These are phyloP conservation scores for Boletus reticuloceps DNA, from an alignment of 768 basidiomycete species.

Conservation along the genomic window DNA sequence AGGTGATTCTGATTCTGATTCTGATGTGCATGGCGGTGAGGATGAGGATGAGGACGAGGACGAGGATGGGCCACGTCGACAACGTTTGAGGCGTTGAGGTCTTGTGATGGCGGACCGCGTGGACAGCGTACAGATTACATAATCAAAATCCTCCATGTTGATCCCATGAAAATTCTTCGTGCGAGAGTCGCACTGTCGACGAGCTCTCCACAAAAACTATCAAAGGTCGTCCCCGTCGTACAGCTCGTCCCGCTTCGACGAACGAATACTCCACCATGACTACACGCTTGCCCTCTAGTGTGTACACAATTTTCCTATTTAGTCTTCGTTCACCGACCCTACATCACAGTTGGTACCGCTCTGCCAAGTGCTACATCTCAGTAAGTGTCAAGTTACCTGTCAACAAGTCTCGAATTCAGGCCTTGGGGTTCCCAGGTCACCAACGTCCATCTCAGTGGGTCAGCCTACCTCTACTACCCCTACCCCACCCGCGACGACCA, in stretches of 20 bases:
- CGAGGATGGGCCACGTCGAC: conserved; percentile 15
- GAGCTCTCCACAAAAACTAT: neutral
- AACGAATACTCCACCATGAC: too few relatives aligned
- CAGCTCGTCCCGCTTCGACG: neutral
- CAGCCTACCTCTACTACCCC: neutral
- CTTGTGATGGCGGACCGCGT: neutral
- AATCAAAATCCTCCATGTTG: conserved; percentile 11
- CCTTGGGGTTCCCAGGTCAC: neutral
- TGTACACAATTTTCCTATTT: neutral
- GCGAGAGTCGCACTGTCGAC: conserved; percentile 2
- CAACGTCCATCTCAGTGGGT: neutral
- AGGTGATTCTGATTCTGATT: too few relatives aligned
- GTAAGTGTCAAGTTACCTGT: conserved; percentile 8
- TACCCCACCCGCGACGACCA: conserved; percentile 3
- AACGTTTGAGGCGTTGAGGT: conserved; percentile 9
- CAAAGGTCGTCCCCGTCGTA: neutral
- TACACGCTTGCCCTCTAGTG: neutral
- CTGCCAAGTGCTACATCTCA: neutral
- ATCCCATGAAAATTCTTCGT: conserved; percentile 22
- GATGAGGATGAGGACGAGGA: conserved; percentile 21
- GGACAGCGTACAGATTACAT: conserved; percentile 11
- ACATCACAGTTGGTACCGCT: neutral
- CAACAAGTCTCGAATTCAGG: neutral
- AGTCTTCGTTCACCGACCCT: neutral
- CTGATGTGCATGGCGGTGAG: conserved; percentile 2